Evolutionary conservation across 441 rosid genomes (phyloP), one percentile per base, ranked within the genome.

Genomic region (Hura crepitans): DNA sequence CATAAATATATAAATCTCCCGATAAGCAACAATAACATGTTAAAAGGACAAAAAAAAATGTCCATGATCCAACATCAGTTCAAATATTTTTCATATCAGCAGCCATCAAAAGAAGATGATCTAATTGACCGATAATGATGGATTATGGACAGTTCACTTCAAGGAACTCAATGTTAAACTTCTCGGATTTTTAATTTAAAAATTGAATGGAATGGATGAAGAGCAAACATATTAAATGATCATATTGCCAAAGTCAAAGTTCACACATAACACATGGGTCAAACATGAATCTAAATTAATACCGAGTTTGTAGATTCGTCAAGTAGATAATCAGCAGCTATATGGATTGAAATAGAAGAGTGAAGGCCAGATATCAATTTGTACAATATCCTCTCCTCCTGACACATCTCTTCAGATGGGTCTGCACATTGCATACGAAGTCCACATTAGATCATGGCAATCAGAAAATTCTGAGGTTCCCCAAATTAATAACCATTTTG

Each of bases 341-440:
- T 88, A 73, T 92, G 98, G 71, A 86, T 70, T 18, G 96, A 85
- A 68, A 90, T 90, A 72, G 98, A 90, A 51, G 98, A 86, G 72
- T 92, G 98, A 75, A 92, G 89, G 45, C 98, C 98, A 57, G 98
- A 92, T 78, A 90, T 82, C 84, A 90, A 74, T 81, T 92, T 90
- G 86, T 90, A 92, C 66, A 90, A 72, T 65, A 90, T 79, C 59
- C 79, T 87, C 72, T 90, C 95, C 73, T 92, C 97, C 80, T 86
- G 93, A 79, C 96, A 90, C 23, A 79, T 66, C 65, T 82, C 88
- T 76, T 79, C 88, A 70, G 95, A 86, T 80, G 89, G 76, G 81
- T 87, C 97, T 92, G 86, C 79, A 71, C 65, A 68, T 35, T 30
- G 62, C 5, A 49, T 64, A 11, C 55, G n/a, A 55, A 33, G 0